phyloP scores from a whole-genome alignment of 768 basidiomycete species.

The Terana coerulea region DNA sequence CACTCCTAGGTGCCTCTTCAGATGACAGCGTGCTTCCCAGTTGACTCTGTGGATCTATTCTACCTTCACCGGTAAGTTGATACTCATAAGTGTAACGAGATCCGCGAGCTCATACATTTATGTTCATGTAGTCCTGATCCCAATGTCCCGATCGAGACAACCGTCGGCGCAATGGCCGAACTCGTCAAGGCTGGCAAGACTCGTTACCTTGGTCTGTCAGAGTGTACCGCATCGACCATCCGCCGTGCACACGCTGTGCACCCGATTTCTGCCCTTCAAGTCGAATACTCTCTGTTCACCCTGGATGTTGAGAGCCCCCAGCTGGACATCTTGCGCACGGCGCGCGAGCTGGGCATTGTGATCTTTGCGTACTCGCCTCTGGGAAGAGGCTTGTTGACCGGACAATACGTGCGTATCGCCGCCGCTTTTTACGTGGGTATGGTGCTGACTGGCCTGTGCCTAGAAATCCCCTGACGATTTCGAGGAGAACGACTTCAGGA shows the following conservation, averaged over 20 bases:
- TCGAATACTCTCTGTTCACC: constrained; percentile 29
- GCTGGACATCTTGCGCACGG: constrained; percentile 28
- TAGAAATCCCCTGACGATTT: constrained; percentile 25
- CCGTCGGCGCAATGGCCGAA: constrained; percentile 23
- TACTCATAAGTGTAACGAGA: neutral
- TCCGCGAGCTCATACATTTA: neutral
- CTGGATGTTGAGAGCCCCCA: constrained; percentile 27
- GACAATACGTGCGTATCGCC: constrained; percentile 21
- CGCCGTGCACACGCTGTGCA: constrained; percentile 31
- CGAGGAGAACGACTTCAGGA: constrained; percentile 22
- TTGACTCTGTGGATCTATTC: constrained; percentile 11
- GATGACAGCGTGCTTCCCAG: constrained; percentile 14
- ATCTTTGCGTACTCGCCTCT: constrained; percentile 33
- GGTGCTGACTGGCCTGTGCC: neutral
- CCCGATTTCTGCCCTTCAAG: constrained; percentile 27
- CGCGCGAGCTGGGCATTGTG: constrained; percentile 29
- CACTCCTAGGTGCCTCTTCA: neutral
- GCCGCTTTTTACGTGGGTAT: neutral
- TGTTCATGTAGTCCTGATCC: constrained; percentile 14
- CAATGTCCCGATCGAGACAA: constrained; percentile 17
- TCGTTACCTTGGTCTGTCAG: constrained; percentile 34
- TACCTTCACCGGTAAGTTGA: constrained; percentile 28
- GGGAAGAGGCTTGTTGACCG: constrained; percentile 31
- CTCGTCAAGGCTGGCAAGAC: constrained; percentile 31
- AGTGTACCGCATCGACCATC: constrained; percentile 27